Base-by-base conservation (phyloP, 2,329 filamentous ascomycete species). In the Alternaria ethzedia region DNA sequence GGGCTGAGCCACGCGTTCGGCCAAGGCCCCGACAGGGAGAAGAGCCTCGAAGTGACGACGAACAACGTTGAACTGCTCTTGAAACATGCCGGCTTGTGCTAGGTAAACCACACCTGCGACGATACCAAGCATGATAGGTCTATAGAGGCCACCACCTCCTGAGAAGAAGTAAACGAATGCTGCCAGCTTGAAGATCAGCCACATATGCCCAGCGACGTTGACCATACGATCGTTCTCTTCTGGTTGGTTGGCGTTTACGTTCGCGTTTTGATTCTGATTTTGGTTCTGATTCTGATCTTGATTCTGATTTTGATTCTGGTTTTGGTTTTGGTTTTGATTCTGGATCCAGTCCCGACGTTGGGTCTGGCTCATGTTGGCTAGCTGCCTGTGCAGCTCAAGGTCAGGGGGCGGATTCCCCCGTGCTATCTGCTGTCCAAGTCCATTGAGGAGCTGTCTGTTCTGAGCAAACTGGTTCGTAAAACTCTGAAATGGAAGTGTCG, bases 101-200 rank as follows among this genome's bases (percentile, higher is more conserved):
- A 83, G 68, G 66, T 81, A 84, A 59, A 83, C 81, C 12, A 80
- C 68, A 4, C 76, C 57, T 1, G 78, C 82, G 23, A 83, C 78
- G 6, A 78, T 70, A 6, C 76, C 71, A 9, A 85, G 71, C 59
- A 82, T 75, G 6, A 83, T 60, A 3, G 82, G 81, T 15, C 77
- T 65, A 43, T 83, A 79, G 64, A 78, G 76, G 69, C 81, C 81
- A 26, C 81, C 80, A 20, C 81, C 77, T 60, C 82, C 82, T 6
- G 77, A 84, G 63, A 89, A 83, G 70, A 90, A 83, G 73, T 87
- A 89, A 58, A 85, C 83, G 70, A 89, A 87, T 61, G 86, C 83
- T 61, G 86, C 84, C 20, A 89, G 75, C 10, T 88, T 84, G 52
- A 88, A 77, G 23, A 89, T 83, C 3, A 89, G 82, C 88, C 88